A percentile compares a stretch with the other conserved stretches of the same genome.
These are phyloP conservation scores for Lenzites betulinus DNA, from an alignment of 768 basidiomycete genomes.

Conservation along the genomic window DNA sequence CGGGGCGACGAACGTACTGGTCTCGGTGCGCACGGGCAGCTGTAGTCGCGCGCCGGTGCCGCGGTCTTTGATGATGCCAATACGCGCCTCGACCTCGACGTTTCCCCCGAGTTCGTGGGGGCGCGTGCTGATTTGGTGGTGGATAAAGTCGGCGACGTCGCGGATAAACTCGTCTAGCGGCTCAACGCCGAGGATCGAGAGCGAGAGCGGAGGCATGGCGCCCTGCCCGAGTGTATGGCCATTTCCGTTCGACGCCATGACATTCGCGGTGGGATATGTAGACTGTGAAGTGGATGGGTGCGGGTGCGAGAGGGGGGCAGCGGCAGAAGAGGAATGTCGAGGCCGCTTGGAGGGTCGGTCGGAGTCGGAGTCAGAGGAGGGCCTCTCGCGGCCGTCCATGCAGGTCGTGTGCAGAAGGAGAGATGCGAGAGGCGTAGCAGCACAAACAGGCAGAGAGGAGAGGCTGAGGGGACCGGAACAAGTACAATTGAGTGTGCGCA, in stretches of 20 bases:
- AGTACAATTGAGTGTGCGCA: too few species aligned
- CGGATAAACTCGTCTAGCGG: conserved; percentile 92
- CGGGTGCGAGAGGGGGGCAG: neutral
- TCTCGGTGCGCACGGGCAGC: conserved; percentile 79
- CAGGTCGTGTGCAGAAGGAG: neutral
- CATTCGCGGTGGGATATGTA: neutral
- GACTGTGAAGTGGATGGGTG: conserved; percentile 10
- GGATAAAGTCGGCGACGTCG: conserved; percentile 88
- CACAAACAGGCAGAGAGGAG: neutral
- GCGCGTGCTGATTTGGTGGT: conserved; percentile 63
- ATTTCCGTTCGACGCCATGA: neutral
- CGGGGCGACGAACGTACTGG: conserved; percentile 68
- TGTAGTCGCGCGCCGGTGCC: conserved; percentile 54
- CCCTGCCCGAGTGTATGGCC: neutral
- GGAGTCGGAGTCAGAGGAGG: conserved; percentile 30
- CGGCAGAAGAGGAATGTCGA: conserved; percentile 37
- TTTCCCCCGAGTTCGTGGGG: conserved; percentile 50
- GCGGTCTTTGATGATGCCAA: conserved; percentile 73
- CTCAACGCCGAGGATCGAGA: conserved; percentile 86
- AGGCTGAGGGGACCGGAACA: neutral
- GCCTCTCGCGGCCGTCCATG: conserved; percentile 30
- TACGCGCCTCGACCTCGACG: conserved; percentile 91
- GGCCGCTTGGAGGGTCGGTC: conserved; percentile 40
- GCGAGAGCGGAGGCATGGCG: conserved; percentile 62
- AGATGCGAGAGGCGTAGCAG: neutral